Base-by-base conservation (phyloP, 2,329 filamentous ascomycete species). In the Alternaria triticimaculans region DNA sequence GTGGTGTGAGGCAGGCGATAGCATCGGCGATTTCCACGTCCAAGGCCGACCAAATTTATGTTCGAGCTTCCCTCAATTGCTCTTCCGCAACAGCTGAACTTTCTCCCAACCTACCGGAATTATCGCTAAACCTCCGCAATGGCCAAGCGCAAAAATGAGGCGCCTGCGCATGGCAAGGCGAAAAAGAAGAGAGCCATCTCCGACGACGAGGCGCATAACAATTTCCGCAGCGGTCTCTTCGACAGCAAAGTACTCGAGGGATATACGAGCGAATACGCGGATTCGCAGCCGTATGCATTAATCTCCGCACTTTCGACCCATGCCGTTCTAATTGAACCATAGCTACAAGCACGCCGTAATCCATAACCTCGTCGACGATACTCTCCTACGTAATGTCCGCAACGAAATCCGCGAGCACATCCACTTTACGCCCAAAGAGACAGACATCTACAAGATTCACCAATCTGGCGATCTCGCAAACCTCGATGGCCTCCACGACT, bases 381-480 rank as follows among this genome's bases (percentile, higher is more conserved):
- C 85, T 51, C 89, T 99, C 18, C 88, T 99, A 50, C 94, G 94
- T 75, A 86, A 88, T 59, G 96, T 99, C 63, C 94, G 96, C 77
- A 83, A 87, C 75, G 96, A 99, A 83, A 95, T 98, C 80, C 90
- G 91, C 80, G 87, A 91, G 71, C 94, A 97, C 77, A 92, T 99
- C 71, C 90, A 92, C 71, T 99, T 99, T 83, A 97, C 96, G 12
- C 94, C 94, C 73, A 99, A 99, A 81, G 96, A 99, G 82, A 99
- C 96, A 51, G 96, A 99, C 80, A 99, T 99, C 74, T 99, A 99
- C 87, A 97, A 96, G 82, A 98, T 99, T 77, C 94, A 97, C 86
- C 96, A 99, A 84, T 98, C 95, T 5, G 96, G 96, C 69, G 96
- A 99, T 80, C 87, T 99, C 33, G 96, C 96, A 50, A 99, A 99